These are phyloP conservation scores for Cryptococcus hybrid DNA, from an alignment of 1,284 basidiomycete genomes.

Conservation along the genomic window DNA sequence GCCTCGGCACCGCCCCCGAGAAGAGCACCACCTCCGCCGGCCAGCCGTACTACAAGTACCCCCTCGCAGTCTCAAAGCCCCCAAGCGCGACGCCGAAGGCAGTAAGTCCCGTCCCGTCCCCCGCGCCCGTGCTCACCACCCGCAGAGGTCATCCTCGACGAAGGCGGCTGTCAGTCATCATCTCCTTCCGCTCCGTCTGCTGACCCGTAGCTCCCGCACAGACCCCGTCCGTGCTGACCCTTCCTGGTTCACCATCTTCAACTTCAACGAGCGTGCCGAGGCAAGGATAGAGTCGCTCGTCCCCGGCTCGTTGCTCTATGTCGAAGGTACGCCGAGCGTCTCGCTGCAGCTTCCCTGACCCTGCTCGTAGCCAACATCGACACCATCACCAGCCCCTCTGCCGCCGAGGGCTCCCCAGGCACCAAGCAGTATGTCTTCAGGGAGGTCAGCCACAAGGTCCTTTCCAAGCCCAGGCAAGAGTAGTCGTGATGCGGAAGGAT, in stretches of 20 bases:
- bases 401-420: slow-evolving; percentile 8
- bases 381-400: slow-evolving; percentile 9
- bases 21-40: not conserved
- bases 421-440: slow-evolving; percentile 34
- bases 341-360: not conserved
- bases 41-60: slow-evolving; percentile 20
- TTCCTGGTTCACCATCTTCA: slow-evolving; percentile 40
- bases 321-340: slow-evolving; percentile 29
- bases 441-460: slow-evolving; percentile 16
- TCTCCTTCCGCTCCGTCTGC: not conserved
- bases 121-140: not conserved
- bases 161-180: slow-evolving; percentile 26
- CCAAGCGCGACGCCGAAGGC: not conserved
- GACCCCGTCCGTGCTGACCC: slow-evolving; percentile 17
- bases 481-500: too few relatives aligned
- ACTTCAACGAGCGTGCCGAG: slow-evolving; percentile 28
- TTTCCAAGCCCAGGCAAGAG: not conserved
- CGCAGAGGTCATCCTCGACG: slow-evolving; percentile 24
- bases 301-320: slow-evolving; percentile 33
- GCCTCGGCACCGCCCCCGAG: slow-evolving; percentile 30
- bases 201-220: not conserved
- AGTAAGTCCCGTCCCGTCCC: not conserved
- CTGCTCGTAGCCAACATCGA: slow-evolving; percentile 13
- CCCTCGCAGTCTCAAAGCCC: not conserved
- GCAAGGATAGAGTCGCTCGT: slow-evolving; percentile 22